These are phyloP conservation scores for Mycena citricolor DNA, from an alignment of 1,284 basidiomycete species.

Conservation along the genomic window DNA sequence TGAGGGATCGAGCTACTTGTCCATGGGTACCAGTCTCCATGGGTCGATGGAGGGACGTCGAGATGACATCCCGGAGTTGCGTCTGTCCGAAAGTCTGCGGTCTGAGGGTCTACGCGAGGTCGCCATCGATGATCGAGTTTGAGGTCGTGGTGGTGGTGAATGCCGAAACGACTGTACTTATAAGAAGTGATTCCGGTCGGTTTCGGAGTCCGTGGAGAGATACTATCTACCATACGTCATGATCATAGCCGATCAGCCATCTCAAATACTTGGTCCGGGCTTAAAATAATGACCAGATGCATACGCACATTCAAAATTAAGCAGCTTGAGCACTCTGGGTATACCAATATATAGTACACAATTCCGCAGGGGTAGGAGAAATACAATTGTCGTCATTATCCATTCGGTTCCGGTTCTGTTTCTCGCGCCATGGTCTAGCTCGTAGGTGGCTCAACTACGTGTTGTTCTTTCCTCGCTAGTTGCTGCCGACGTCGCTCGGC, in stretches of 20 bases:
- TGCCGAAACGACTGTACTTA: neutral
- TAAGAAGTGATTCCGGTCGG: neutral
- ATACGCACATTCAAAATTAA: too few relatives aligned
- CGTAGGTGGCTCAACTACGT: constrained; percentile 34
- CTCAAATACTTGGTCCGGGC: neutral
- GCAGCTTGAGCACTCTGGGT: too few relatives aligned
- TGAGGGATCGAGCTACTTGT: constrained; percentile 51
- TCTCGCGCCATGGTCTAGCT: constrained; percentile 6
- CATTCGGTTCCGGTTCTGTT: too few relatives aligned
- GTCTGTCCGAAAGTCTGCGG: constrained; percentile 43
- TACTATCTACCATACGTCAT: constrained; percentile 6
- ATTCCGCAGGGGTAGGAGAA: too few relatives aligned
- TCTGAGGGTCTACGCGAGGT: constrained; percentile 34
- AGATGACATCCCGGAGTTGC: constrained; percentile 46
- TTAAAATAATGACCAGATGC: too few relatives aligned
- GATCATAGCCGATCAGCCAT: neutral
- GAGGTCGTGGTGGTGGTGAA: constrained; percentile 14
- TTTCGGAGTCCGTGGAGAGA: too few relatives aligned
- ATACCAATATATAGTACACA: too few relatives aligned
- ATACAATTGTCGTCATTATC: too few relatives aligned
- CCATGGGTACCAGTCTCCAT: constrained; percentile 70
- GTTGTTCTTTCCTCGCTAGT: constrained; percentile 46
- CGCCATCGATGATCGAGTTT: too few relatives aligned
- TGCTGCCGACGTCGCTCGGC: constrained; percentile 65
- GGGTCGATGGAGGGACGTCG: constrained; percentile 75